A percentile compares a stretch with the other conserved stretches of the same genome.
These are phyloP conservation scores for Ogataea degrootiae DNA, from an alignment of 805 yeast species.

Conservation along the genomic window DNA sequence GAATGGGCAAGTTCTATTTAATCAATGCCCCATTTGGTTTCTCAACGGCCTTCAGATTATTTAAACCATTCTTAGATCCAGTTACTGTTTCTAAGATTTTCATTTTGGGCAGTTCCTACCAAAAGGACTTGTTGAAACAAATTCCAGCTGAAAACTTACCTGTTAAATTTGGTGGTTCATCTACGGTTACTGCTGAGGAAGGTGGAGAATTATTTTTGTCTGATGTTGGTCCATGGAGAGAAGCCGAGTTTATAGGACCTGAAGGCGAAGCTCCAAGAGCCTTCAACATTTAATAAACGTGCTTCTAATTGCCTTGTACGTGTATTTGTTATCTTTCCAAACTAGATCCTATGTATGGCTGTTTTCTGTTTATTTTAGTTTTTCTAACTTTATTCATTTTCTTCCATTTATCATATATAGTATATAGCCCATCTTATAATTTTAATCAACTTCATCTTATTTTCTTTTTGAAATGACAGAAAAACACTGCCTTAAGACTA, in stretches of 20 bases:
- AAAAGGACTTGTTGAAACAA: constrained; percentile 81
- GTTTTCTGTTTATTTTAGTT: no score
- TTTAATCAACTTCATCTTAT: no score
- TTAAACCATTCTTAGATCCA: constrained; percentile 94
- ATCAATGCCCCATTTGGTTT: constrained; percentile 98
- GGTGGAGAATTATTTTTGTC: constrained; percentile 76
- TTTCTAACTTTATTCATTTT: no score
- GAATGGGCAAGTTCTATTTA: constrained; percentile 96
- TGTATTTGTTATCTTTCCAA: no score
- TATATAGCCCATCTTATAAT: no score
- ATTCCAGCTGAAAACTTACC: constrained; percentile 94
- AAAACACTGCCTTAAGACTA: no score
- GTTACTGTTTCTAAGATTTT: constrained; percentile 94
- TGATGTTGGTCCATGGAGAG: constrained; percentile 98
- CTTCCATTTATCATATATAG: no score
- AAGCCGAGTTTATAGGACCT: constrained; percentile 80
- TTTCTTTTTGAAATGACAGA: no score
- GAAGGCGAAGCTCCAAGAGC: constrained; percentile 89
- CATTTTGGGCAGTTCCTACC: constrained; percentile 75
- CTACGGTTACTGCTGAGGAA: constrained; percentile 58
- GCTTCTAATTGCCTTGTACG: no score
- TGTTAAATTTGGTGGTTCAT: constrained; percentile 79
- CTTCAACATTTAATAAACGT: constrained; percentile 16
- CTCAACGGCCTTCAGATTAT: constrained; percentile 84
- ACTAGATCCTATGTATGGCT: no score